phyloP scores from a whole-genome alignment of 2,329 filamentous ascomycete species.

The Cladosporium sp. region DNA sequence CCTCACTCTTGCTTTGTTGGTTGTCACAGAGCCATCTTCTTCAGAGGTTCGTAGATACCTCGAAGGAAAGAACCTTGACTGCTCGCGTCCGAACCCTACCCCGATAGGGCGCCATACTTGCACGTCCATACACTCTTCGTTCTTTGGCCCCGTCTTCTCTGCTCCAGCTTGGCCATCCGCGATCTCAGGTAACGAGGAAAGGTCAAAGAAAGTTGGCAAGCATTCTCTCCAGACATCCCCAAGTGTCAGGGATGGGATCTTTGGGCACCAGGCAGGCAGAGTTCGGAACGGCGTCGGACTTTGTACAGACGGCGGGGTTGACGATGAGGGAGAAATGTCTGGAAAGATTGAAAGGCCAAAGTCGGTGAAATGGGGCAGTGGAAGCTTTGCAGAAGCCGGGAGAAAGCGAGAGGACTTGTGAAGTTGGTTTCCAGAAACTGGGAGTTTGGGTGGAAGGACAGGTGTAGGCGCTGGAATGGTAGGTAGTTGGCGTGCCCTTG shows the following conservation, averaged over 20 bases:
- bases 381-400: constrained; percentile 22
- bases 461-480: background rate
- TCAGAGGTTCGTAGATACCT: background rate
- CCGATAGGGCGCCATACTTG: constrained; percentile 19
- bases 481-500: constrained; percentile 10
- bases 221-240: constrained; percentile 19
- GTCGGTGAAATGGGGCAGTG: constrained; percentile 19
- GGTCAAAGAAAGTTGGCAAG: constrained; percentile 25
- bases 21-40: background rate
- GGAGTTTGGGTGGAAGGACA: background rate
- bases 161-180: constrained; percentile 2
- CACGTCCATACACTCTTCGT: constrained; percentile 14
- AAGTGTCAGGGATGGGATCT: constrained; percentile 22
- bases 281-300: constrained; percentile 9
- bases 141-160: background rate
- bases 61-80: constrained; percentile 28
- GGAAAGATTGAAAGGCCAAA: constrained; percentile 20
- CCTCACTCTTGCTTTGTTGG: constrained; percentile 19
- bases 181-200: constrained; percentile 24
- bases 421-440: background rate
- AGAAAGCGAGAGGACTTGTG: background rate
- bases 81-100: constrained; percentile 18
- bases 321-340: constrained; percentile 11
- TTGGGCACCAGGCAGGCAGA: constrained; percentile 26
- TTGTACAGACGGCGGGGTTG: constrained; percentile 11